Percentiles rank a stretch among this genome's conserved stretches.
phyloP scores from a whole-genome alignment of 148 eudicot species.

The Simmondsia chinensis region DNA sequence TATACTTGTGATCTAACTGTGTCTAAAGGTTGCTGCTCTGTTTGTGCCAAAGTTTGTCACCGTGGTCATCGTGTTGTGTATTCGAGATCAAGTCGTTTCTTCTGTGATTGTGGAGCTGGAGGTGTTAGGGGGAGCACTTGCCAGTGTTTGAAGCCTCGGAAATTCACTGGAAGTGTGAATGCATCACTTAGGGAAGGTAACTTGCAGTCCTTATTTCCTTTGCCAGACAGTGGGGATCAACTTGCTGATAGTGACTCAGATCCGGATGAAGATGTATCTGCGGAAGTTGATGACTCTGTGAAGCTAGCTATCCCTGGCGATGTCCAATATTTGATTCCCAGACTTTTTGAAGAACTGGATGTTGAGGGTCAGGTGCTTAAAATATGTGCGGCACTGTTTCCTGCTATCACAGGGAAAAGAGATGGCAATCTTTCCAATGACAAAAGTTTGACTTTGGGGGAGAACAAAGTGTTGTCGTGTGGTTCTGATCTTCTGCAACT shows the following conservation, averaged over 20 bases:
- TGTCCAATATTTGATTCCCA: conserved; percentile 54
- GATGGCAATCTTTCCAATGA: conserved; percentile 66
- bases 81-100: conserved; percentile 96
- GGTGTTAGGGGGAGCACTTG: conserved; percentile 98
- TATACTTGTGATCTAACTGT: conserved; percentile 98
- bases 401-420: conserved; percentile 61
- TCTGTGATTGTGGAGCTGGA: conserved; percentile 99
- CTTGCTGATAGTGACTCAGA: conserved; percentile 95
- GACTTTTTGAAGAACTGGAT: conserved; percentile 71
- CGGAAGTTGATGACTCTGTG: conserved; percentile 53
- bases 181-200: conserved; percentile 39
- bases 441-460: conserved; percentile 42
- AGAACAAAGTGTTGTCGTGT: conserved; percentile 55
- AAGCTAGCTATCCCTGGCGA: conserved; percentile 69
- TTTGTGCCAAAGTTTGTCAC: conserved; percentile 99
- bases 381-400: conserved; percentile 65
- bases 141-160: conserved; percentile 93
- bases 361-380: conserved; percentile 71
- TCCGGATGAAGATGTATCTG: conserved; percentile 62
- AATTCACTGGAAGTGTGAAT: conserved; percentile 46
- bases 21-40: conserved; percentile 99
- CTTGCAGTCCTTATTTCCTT: conserved; percentile 76
- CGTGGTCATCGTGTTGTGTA: conserved; percentile 99
- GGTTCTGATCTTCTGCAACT: conserved; percentile 74
- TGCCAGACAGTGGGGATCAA: conserved; percentile 78